phyloP scores from a whole-genome alignment of 768 basidiomycete species.

The Naematelia encephala region DNA sequence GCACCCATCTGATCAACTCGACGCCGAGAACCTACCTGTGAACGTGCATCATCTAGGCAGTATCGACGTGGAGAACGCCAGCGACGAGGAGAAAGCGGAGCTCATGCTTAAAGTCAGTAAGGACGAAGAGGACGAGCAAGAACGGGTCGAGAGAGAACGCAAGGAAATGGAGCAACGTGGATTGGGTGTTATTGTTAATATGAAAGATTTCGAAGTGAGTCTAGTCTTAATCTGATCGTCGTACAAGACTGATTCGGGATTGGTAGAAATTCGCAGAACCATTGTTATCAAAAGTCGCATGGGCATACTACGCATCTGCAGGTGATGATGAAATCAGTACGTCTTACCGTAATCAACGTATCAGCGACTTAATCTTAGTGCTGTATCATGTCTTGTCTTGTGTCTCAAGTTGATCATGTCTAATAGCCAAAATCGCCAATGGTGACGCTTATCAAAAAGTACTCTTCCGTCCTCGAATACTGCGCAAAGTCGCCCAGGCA shows the following conservation, averaged over 20 bases:
- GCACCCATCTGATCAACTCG: slow-evolving; percentile 44
- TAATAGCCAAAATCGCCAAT: slow-evolving; percentile 33
- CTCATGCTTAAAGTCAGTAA: slow-evolving; percentile 29
- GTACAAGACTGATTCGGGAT: background rate
- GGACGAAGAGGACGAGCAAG: slow-evolving; percentile 35
- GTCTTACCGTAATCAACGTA: no score
- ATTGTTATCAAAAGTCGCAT: slow-evolving; percentile 48
- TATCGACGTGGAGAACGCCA: slow-evolving; percentile 24
- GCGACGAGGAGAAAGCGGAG: slow-evolving; percentile 33
- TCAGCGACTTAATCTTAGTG: no score
- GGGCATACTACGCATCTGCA: slow-evolving; percentile 51
- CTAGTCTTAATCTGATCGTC: background rate
- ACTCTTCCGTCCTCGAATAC: slow-evolving; percentile 77
- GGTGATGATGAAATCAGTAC: slow-evolving; percentile 43
- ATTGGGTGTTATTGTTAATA: slow-evolving; percentile 36
- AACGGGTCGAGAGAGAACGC: slow-evolving; percentile 20
- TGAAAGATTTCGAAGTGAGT: slow-evolving; percentile 43
- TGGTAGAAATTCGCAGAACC: slow-evolving; percentile 43
- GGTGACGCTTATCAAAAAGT: slow-evolving; percentile 68
- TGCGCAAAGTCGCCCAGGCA: slow-evolving; percentile 46
- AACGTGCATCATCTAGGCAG: slow-evolving; percentile 33
- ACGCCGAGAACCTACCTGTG: slow-evolving; percentile 37
- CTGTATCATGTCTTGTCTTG: no score
- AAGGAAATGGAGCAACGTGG: slow-evolving; percentile 38
- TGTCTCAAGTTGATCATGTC: background rate